Evolutionary conservation across 805 yeast genomes (phyloP), one percentile per base, ranked within the genome.

Genomic region (Cyberlindnera bimundalis): DNA sequence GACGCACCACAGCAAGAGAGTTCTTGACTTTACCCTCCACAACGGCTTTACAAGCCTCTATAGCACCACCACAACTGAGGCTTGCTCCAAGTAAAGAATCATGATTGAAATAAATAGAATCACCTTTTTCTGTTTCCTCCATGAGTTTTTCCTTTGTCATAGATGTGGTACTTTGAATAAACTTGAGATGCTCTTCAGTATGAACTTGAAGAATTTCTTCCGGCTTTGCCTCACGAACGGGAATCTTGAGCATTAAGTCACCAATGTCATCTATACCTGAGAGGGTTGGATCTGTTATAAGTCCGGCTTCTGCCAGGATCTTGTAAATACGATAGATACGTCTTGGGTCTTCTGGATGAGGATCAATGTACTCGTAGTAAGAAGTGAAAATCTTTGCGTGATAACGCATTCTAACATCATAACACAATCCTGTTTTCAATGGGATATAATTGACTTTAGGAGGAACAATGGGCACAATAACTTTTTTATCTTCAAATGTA

Each of bases 321-420:
- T 93, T 89, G 67, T 93, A 93, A 34, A 93, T 86, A 42, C 98
- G 74, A 64, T 90, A 93, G 27, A 91, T 90, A 52, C 99, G 78
- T 47, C 99, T 74, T 10, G 99, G 99, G 59, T 93, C 99, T 61
- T 93, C 99, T 5, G 99, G 99, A 60, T 93, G 99, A 2, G 98
- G 99, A 59, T 93, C 99, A 38, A 91, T 87, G 63, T 91, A 91
- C 61, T 91, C 96, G 54, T 78, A 85, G 52, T 91, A 87, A 2
- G 93, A 84, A 3, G 96, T 87, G 65, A 85, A 90, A 39, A 93
- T 82, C 59, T 89, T 87, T 29, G 97, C 96, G 61, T 93, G 99
- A 62, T 91, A 93, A 47, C 99, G 74, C 98, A 93, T 93, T 48
- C 98, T 73, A 16, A 89, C 97, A 61, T 93, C 99, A 64, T 93